Base-by-base conservation (phyloP, 306 rosid species). In the Lathyrus aphaca region DNA sequence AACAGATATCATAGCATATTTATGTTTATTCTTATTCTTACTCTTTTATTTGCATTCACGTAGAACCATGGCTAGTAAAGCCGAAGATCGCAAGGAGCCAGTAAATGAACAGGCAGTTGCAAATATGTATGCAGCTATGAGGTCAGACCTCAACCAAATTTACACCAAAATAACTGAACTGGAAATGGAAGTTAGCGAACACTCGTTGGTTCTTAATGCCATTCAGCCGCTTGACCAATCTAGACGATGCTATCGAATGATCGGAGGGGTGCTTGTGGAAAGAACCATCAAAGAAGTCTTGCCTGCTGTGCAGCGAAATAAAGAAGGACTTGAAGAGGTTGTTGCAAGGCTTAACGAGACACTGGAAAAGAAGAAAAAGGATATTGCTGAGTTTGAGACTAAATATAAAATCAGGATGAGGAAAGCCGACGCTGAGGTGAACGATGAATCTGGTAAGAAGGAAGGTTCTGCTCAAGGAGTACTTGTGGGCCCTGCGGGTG, bases 381-480 rank as follows among this genome's bases (percentile, higher is more conserved):
- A 94, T 56, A 94, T 94, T 39, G 32, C 91, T 3, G 97, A 94
- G 9, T 86, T 94, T 43, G 98, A 94, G 87, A 46, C 88, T 29
- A 90, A 90, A 82, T 94, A 88, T 83, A 94, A 94, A 86, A 88
- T 94, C 66, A 83, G 86, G 83, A 90, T 90, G 67, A 77, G 88
- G 74, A 94, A 91, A 79, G 50, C 83, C 1, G 93, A 89, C 64
- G 73, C 83, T 11, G 96, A 82, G 48, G 87, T 74, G 46, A 88
- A 81, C 38, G 98, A 93, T 45, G 97, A 91, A 17, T 30, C 85
- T 40, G 82, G 83, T 19, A 80, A 82, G 65, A 94, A 94, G 81
- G 98, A 91, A 82, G 97, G 95, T 13, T 80, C 96, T 53, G 94
- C 98, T 11, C 98, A 90, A 60, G 98, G 98, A 51, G 98, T 94